Percentiles rank a stretch among this genome's conserved stretches.
These are phyloP conservation scores for Smallanthus sonchifolius DNA, from an alignment of 129 eudicot species.

Conservation along the genomic window DNA sequence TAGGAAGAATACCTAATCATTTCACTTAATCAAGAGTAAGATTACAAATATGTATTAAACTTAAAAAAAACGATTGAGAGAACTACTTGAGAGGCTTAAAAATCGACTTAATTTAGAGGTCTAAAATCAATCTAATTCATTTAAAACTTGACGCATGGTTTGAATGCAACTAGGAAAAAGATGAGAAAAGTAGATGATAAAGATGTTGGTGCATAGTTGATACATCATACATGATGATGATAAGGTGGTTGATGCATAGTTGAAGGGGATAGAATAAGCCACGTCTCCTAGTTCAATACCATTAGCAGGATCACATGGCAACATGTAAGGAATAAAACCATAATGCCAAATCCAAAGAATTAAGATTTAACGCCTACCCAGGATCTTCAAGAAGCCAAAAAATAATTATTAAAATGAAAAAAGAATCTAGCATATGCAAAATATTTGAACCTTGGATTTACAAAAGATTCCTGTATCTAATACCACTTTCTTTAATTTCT, in stretches of 20 bases:
- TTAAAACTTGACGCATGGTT: too few species aligned
- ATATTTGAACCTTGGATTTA: conserved; percentile 25
- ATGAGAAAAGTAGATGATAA: not conserved
- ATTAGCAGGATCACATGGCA: conserved; percentile 29
- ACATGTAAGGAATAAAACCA: conserved; percentile 34
- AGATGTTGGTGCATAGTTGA: not conserved
- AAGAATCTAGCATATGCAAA: conserved; percentile 33
- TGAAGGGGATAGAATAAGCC: conserved; percentile 21
- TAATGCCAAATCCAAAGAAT: conserved; percentile 19
- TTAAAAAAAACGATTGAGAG: too few species aligned
- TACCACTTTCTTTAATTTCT: not conserved
- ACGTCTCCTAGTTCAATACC: conserved; percentile 25
- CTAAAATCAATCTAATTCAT: too few species aligned
- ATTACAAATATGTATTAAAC: too few species aligned
- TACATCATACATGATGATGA: not conserved
- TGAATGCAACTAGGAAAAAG: not conserved
- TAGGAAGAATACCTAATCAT: too few species aligned
- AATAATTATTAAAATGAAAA: not conserved
- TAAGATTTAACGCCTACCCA: conserved; percentile 4
- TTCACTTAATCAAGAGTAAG: too few species aligned
- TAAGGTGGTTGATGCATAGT: not conserved
- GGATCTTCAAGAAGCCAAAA: conserved; percentile 6
- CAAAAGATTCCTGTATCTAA: conserved; percentile 24
- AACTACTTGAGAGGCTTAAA: too few species aligned
- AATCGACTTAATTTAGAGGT: too few species aligned